Base-by-base conservation (phyloP, 148 eudicot genomes). In the Tetragonia tetragonoides region DNA sequence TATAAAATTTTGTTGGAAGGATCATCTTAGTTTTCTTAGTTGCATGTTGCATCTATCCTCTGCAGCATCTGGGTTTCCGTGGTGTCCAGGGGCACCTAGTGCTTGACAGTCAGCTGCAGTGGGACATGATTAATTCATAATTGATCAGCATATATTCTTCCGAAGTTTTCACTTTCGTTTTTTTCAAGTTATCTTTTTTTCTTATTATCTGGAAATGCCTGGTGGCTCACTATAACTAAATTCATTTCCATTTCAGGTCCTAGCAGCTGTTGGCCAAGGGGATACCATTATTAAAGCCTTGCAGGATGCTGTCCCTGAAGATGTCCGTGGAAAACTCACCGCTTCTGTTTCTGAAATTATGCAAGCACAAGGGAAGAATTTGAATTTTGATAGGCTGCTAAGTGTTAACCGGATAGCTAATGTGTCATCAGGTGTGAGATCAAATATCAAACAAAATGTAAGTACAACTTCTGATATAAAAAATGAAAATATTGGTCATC, bases 221-320 rank as follows among this genome's bases (percentile, higher is more conserved):
- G 4, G 28, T 60, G 53, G 51, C 12, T 75, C 40, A n/a, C 79
- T 46, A 39, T 28, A 62, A 75, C 21, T 59, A 37, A 51, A 41
- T 59, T 73, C 70, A 40, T 84, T 57, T 65, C 24, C 24, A 68
- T 57, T 63, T 62, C 84, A 95, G 99, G 99, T 91, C 73, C 87
- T 91, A 79, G 70, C 74, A 79, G 98, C 98, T 80, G 91, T 95
- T 78, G 89, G 83, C 72, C 89, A 83, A 83, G 98, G 99, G 57
- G 97, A 95, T 85, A 90, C 93, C 53, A 75, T 95, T 74, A 40
- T 91, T 68, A 91, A 87, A 39, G 99, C 99, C 47, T 86, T 95
- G 72, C 93, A 95, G 85, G 97, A 88, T 86, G 97, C 97, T 73
- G 93, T 95, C 66, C 99, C 99, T 10, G 98, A 95, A 68, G 97